Evolutionary conservation across 768 basidiomycete species (phyloP).

Genomic region (Naganishia randhawae): DNA sequence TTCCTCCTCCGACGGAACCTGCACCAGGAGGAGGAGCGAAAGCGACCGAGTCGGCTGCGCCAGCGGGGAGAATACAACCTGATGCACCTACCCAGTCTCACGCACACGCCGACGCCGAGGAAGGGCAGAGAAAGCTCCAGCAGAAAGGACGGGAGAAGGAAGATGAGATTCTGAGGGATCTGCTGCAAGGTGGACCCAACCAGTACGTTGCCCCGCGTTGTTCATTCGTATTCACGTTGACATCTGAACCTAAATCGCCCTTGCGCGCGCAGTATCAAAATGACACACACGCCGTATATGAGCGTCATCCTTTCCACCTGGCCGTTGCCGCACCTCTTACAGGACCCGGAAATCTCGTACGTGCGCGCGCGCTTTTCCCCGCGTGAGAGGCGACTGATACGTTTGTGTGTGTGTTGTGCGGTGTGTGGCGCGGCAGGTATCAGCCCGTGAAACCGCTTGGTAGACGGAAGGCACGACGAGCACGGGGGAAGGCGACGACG

Average conservation of each 20-base stretch:
- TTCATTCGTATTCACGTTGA: background rate
- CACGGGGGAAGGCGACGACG: background rate
- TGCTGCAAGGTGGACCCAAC: background rate
- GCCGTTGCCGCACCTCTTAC: conserved; percentile 28
- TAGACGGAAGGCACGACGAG: background rate
- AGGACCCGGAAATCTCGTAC: conserved; percentile 1
- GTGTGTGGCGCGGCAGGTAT: background rate
- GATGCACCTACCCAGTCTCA: too few species aligned
- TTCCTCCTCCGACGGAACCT: background rate
- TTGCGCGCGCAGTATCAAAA: conserved; percentile 35
- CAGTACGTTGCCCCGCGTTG: background rate
- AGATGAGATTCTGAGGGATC: background rate
- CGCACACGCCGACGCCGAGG: too few species aligned
- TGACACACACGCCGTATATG: conserved; percentile 44
- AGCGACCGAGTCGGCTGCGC: too few species aligned
- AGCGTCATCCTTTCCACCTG: conserved; percentile 38
- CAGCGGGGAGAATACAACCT: too few species aligned
- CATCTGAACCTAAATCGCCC: background rate
- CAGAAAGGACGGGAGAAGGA: too few species aligned
- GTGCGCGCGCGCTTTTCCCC: background rate
- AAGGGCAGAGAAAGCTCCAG: too few species aligned
- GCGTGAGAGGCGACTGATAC: background rate
- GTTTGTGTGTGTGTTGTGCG: background rate
- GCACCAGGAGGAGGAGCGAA: too few species aligned
- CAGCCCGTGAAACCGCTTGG: conserved; percentile 14